These are phyloP conservation scores for Tulasnella sp. DNA, from an alignment of 768 basidiomycete genomes.

Conservation along the genomic window DNA sequence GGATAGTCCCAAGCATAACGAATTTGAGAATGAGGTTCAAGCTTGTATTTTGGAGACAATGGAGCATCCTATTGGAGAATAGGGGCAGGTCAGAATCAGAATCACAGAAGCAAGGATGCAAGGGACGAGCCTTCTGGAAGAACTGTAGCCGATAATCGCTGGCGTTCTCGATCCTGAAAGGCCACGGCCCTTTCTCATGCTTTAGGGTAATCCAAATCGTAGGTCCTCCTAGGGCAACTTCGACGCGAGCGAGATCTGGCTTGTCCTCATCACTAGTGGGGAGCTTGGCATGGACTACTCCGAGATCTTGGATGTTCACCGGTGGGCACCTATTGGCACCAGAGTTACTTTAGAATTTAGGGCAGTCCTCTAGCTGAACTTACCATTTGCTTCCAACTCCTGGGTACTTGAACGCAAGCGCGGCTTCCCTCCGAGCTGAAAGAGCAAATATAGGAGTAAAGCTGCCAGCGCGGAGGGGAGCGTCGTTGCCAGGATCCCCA, in stretches of 20 bases:
- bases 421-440: conserved; percentile 60
- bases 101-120: neutral
- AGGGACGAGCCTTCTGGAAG: conserved; percentile 61
- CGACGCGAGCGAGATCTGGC: conserved; percentile 61
- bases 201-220: conserved; percentile 82
- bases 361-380: conserved; percentile 25
- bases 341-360: neutral
- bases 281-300: conserved; percentile 71
- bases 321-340: conserved; percentile 73
- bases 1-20: conserved; percentile 94
- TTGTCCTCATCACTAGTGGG: conserved; percentile 40
- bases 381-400: conserved; percentile 81
- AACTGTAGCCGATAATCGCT: conserved; percentile 67
- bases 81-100: neutral
- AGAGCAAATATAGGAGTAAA: conserved; percentile 64
- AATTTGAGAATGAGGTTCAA: conserved; percentile 51
- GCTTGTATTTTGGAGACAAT: conserved; percentile 44
- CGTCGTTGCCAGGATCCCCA: conserved; percentile 62
- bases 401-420: conserved; percentile 82
- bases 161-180: conserved; percentile 85
- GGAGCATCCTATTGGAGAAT: conserved; percentile 23
- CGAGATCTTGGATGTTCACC: conserved; percentile 88
- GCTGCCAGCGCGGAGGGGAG: conserved; percentile 61
- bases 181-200: conserved; percentile 70
- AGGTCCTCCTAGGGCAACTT: conserved; percentile 77